A percentile compares a stretch with the other conserved stretches of the same genome.
phyloP scores from a whole-genome alignment of 2,329 filamentous ascomycete genomes.

The Mollisiaceae sp. region DNA sequence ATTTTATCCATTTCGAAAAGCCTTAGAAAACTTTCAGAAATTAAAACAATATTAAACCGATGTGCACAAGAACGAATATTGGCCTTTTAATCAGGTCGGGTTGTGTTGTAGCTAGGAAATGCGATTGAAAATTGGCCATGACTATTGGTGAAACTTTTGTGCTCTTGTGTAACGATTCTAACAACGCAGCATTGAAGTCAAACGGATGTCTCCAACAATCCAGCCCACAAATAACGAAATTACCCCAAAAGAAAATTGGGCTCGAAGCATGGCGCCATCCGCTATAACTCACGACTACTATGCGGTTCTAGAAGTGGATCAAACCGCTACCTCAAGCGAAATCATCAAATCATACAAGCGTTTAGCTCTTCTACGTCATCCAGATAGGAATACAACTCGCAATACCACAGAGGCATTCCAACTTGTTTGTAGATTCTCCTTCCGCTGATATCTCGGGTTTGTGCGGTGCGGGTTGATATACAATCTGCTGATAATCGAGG shows the following conservation, averaged over 20 bases:
- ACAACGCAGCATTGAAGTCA: background rate
- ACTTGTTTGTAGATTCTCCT: slow-evolving; percentile 37
- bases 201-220: background rate
- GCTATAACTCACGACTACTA: slow-evolving; percentile 44
- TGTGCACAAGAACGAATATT: background rate
- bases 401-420: slow-evolving; percentile 46
- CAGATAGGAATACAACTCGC: slow-evolving; percentile 41
- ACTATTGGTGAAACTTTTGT: background rate
- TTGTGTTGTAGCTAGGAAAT: background rate
- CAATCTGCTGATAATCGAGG: slow-evolving; percentile 14
- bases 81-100: background rate
- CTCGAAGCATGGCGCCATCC: slow-evolving; percentile 39
- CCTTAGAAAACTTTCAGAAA: background rate
- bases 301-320: slow-evolving; percentile 40
- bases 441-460: slow-evolving; percentile 13
- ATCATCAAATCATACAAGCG: slow-evolving; percentile 43
- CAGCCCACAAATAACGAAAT: background rate
- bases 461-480: background rate
- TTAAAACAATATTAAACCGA: background rate
- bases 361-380: slow-evolving; percentile 46
- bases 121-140: background rate
- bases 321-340: slow-evolving; percentile 37
- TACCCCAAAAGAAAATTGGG: background rate
- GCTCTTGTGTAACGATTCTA: background rate
- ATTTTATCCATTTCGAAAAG: background rate